Evolutionary conservation across 768 basidiomycete species (phyloP).

Genomic region (Pleurotus sapidus): DNA sequence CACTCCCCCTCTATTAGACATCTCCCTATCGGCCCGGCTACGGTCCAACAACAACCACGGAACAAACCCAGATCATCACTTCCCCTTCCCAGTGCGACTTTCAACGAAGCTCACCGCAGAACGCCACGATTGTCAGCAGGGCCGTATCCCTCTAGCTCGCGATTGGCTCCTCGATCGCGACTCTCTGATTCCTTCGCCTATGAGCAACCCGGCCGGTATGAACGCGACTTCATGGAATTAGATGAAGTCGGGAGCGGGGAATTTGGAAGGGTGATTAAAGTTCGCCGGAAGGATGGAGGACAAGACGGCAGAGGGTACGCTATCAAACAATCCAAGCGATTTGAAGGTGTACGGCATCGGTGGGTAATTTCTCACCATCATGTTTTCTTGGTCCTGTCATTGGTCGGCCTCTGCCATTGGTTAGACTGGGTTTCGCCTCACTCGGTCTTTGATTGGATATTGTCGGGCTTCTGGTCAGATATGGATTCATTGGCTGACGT

Average conservation of each 20-base stretch:
- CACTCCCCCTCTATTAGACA: constrained; percentile 1
- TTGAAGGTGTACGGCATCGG: constrained; percentile 91
- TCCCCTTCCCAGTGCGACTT: constrained; percentile 42
- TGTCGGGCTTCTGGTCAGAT: constrained; percentile 12
- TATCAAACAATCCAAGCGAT: constrained; percentile 91
- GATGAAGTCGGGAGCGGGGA: constrained; percentile 88
- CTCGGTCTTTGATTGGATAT: constrained; percentile 6
- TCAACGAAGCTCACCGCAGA: constrained; percentile 22
- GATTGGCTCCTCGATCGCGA: constrained; percentile 17
- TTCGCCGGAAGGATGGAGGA: constrained; percentile 54
- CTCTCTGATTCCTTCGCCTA: constrained; percentile 40
- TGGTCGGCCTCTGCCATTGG: constrained; percentile 11
- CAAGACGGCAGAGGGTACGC: constrained; percentile 59
- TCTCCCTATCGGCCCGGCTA: constrained; percentile 8
- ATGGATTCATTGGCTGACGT: constrained; percentile 11
- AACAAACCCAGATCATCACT: constrained; percentile 44
- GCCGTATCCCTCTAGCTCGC: constrained; percentile 16
- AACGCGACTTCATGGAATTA: constrained; percentile 76
- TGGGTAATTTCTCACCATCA: constrained; percentile 34
- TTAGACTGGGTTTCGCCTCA: constrained; percentile 13
- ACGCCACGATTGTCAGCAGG: constrained; percentile 14
- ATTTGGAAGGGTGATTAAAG: constrained; percentile 92
- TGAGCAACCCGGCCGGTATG: constrained; percentile 65
- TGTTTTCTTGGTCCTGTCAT: constrained; percentile 9
- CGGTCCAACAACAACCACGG: constrained; percentile 28